Base-by-base conservation (phyloP, 2,329 filamentous ascomycete genomes). In the Leptosphaerulina australis region DNA sequence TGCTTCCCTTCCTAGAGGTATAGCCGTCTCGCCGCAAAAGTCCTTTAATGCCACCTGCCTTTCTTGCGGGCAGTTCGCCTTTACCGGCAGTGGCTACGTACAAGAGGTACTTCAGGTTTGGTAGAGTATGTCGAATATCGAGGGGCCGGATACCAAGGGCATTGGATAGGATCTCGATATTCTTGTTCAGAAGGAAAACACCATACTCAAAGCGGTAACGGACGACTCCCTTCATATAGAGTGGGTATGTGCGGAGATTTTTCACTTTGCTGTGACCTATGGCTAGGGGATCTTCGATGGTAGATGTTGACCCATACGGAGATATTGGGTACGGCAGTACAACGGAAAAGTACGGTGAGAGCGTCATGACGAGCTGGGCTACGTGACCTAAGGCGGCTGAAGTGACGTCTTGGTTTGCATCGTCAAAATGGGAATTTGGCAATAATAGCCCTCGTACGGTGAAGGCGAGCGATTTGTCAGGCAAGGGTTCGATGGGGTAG, bases 131-230 rank as follows among this genome's bases (percentile, higher is more conserved):
- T 4, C 94, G 83, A 14, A 97, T 91, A 66, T 99, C 94, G 56
- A 97, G 82, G 1, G 96, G 86, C 36, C 87, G 86, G 10, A 97
- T 77, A 0, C 88, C 88, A 58, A 91, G 86, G 1, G 77, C 75
- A 52, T 79, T 82, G 15, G 74, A 74, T 9, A 88, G 69, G 37
- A 86, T 79, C 61, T 97, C 92, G 47, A 99, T 92, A 67, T 97
- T 80, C 74, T 97, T 97, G 76, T 97, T 97, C 11, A 99, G 81
- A n/a, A 97, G 77, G 64, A 97, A 99, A 68, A 96, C 94, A 9
- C 81, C 94, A 70, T 97, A 99, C 64, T 97, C 93, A 72, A 97
- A 97, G 2, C 93, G 86, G 76, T 93, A 97, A 35, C 91, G 85
- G 0, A 91, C 84, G 2, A 83, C 82, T 66, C 83, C 81, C 52